These are phyloP conservation scores for Lichtheimia ornata DNA, from an alignment of 371 early-diverging fungal species.

Conservation along the genomic window DNA sequence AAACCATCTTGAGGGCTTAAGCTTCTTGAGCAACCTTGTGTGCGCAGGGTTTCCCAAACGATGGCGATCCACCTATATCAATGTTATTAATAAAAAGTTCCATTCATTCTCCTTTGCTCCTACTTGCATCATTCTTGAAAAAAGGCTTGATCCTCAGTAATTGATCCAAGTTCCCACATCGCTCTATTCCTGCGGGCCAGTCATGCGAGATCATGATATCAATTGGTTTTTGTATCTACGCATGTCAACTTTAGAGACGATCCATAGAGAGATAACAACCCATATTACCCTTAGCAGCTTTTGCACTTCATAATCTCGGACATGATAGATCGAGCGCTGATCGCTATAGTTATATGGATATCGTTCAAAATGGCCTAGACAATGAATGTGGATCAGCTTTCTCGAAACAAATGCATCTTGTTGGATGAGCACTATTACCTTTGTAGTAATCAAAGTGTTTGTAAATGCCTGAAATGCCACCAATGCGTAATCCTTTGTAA, in stretches of 20 bases:
- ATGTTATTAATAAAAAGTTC: neutral
- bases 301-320: slow-evolving; percentile 78
- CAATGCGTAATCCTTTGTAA: slow-evolving; percentile 88
- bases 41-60: slow-evolving; percentile 77
- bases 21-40: slow-evolving; percentile 63
- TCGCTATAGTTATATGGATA: slow-evolving; percentile 67
- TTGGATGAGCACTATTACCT: slow-evolving; percentile 29
- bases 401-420: neutral
- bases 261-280: neutral
- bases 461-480: slow-evolving; percentile 93
- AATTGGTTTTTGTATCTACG: slow-evolving; percentile 56
- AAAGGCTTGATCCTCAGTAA: slow-evolving; percentile 71
- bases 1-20: slow-evolving; percentile 91
- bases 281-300: slow-evolving; percentile 31
- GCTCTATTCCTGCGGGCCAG: slow-evolving; percentile 91
- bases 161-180: slow-evolving; percentile 68
- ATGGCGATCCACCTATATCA: slow-evolving; percentile 56
- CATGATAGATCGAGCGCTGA: slow-evolving; percentile 80
- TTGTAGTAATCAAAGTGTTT: slow-evolving; percentile 71
- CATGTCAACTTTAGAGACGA: neutral
- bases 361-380: slow-evolving; percentile 75
- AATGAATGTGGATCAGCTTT: neutral
- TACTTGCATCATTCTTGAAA: slow-evolving; percentile 71
- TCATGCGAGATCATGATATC: slow-evolving; percentile 96
- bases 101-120: neutral